Conservation (phyloP, 164 flowering plant species). For the Liquidambar formosana region DNA sequence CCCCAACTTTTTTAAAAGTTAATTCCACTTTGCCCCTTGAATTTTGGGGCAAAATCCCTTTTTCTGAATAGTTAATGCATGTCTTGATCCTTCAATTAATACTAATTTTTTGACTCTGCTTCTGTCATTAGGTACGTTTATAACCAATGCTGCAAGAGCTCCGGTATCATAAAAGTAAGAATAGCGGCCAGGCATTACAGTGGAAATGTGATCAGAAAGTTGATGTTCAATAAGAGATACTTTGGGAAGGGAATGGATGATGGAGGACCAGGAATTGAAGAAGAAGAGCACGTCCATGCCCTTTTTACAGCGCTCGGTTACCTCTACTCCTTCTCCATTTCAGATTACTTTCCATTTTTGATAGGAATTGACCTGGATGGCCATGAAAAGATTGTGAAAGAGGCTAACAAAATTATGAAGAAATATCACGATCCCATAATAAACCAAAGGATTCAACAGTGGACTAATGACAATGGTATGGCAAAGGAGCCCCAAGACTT, state of each 20-base stretch:
- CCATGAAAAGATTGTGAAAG: conserved; percentile 31
- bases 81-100: too few relatives aligned
- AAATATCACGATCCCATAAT: conserved; percentile 31
- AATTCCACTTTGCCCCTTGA: too few relatives aligned
- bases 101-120: too few relatives aligned
- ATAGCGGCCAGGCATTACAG: neutral
- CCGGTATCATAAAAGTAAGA: conserved; percentile 9
- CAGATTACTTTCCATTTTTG: conserved; percentile 25
- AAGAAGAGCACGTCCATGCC: conserved; percentile 10
- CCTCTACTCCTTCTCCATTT: conserved; percentile 10
- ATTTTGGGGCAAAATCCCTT: too few relatives aligned
- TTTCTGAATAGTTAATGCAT: too few relatives aligned
- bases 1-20: too few relatives aligned
- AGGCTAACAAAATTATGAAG: conserved; percentile 15
- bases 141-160: too few relatives aligned
- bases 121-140: too few relatives aligned
- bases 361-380: conserved; percentile 40
- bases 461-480: conserved; percentile 10
- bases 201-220: conserved; percentile 8
- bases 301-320: neutral
- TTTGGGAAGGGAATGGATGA: conserved; percentile 12
- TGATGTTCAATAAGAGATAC: conserved; percentile 18
- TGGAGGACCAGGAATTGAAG: conserved; percentile 14
- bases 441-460: conserved; percentile 29
- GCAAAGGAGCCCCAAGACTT: conserved; percentile 23